Base-by-base conservation (phyloP, 192 early-diverging fungal species). In the Linderina pennispora region DNA sequence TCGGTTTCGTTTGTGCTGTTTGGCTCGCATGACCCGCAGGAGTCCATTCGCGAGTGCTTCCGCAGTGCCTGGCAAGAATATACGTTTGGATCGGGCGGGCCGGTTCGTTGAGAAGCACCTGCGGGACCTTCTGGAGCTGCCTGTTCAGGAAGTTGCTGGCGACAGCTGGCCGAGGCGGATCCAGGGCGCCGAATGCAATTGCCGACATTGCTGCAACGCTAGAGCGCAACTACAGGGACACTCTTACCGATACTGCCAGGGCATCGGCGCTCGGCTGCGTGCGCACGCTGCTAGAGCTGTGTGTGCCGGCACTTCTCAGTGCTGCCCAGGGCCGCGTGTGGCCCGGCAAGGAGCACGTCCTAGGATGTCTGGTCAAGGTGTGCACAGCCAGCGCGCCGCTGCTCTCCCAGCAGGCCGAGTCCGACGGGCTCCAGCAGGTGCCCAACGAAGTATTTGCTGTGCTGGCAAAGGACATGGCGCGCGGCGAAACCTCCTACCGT, bases 271-370 rank as follows among this genome's bases (percentile, higher is more conserved):
- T n/a, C n/a, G n/a, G n/a, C n/a, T n/a, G n/a, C n/a, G 11, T 31
- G 6, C 28, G 28, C 28, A 23, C 23, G 20, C 28, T 69, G 15
- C 46, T 49, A 14, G 48, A 53, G 37, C 20, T 42, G 28, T 39
- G 45, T 37, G 36, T 69, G 5, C 58, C 54, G 0, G 49, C 43
- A 26, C 65, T 69, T 1, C 33, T 54, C 6, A 24, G 17, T 5
- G 54, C 65, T 7, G 41, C 47, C 26, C 58, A 48, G 26, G 65
- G 65, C 24, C 44, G 54, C 43, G 21, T 53, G 40, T 69, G 65
- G 65, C 58, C 65, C 0, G 65, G 65, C 6, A 69, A 62, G 25
- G 65, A 61, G 34, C 54, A 69, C 25, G 58, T 62, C 16, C 38
- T 69, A 11, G 65, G 45, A 8, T 45, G 58, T 9, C 42, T 69